Evolutionary conservation across 768 basidiomycete genomes (phyloP).

Genomic region (Tephrocybe sp.): DNA sequence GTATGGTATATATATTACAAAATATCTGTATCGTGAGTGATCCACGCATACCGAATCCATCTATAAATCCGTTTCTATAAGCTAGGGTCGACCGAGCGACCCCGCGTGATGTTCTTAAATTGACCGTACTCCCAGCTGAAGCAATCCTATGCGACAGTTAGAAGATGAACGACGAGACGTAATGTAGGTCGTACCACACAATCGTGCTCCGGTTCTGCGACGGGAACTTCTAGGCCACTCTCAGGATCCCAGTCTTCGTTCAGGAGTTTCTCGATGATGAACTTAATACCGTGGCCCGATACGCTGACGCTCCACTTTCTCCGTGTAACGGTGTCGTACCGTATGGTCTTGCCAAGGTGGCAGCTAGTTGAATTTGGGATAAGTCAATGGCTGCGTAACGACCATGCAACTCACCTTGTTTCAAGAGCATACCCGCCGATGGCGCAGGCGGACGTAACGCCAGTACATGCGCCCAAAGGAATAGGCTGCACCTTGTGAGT

Average conservation of each 20-base stretch:
- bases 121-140: constrained; percentile 70
- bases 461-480: constrained; percentile 81
- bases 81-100: neutral
- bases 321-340: constrained; percentile 85
- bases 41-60: neutral
- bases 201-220: constrained; percentile 52
- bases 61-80: neutral
- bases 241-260: constrained; percentile 36
- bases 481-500: constrained; percentile 56
- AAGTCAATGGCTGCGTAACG: neutral
- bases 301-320: constrained; percentile 79
- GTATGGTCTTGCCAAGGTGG: constrained; percentile 79
- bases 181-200: constrained; percentile 49
- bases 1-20: neutral
- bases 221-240: constrained; percentile 42
- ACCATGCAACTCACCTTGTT: constrained; percentile 43
- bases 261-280: constrained; percentile 57
- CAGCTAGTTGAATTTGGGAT: constrained; percentile 45
- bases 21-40: neutral
- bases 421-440: constrained; percentile 82
- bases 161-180: neutral
- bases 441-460: constrained; percentile 53
- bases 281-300: constrained; percentile 68
- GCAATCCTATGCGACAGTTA: constrained; percentile 59
- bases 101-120: constrained; percentile 25